A percentile compares a stretch with the other conserved stretches of the same genome.
Conservation (phyloP, 768 basidiomycete species). For the Glaciozyma antarctica region DNA sequence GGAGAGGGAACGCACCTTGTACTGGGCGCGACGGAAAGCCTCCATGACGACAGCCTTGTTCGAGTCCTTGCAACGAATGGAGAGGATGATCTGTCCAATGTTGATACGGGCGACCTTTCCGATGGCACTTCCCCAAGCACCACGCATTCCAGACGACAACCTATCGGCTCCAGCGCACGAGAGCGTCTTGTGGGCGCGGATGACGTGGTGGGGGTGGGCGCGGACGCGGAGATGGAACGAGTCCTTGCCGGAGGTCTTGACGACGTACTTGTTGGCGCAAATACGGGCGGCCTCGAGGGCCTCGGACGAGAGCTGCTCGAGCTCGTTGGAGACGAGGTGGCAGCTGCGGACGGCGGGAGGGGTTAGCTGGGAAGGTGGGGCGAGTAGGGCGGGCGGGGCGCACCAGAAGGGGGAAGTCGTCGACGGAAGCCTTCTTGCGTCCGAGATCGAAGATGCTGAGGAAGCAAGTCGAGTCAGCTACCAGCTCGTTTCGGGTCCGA, state of each 20-base stretch:
- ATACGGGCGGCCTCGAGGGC: slow-evolving; percentile 97
- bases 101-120: slow-evolving; percentile 90
- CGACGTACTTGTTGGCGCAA: slow-evolving; percentile 98
- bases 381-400: neutral
- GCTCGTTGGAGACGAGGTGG: slow-evolving; percentile 95
- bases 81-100: slow-evolving; percentile 91
- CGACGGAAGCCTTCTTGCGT: slow-evolving; percentile 88
- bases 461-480: neutral
- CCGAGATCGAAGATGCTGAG: slow-evolving; percentile 66
- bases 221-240: slow-evolving; percentile 97
- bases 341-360: slow-evolving; percentile 39
- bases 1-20: slow-evolving; percentile 51
- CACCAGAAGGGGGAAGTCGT: slow-evolving; percentile 60
- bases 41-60: slow-evolving; percentile 86
- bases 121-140: slow-evolving; percentile 98
- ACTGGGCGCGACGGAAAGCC: slow-evolving; percentile 91
- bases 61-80: slow-evolving; percentile 80
- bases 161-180: slow-evolving; percentile 96
- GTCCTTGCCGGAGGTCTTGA: slow-evolving; percentile 93
- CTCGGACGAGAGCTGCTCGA: slow-evolving; percentile 90
- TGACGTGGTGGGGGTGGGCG: slow-evolving; percentile 95
- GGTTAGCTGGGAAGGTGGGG: neutral
- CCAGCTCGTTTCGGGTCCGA: neutral
- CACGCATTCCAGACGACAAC: slow-evolving; percentile 96
- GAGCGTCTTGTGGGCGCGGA: slow-evolving; percentile 99